Evolutionary conservation across 371 early-diverging fungal genomes (phyloP), one percentile per base, ranked within the genome.

Genomic region (Saksenaea oblongispora): DNA sequence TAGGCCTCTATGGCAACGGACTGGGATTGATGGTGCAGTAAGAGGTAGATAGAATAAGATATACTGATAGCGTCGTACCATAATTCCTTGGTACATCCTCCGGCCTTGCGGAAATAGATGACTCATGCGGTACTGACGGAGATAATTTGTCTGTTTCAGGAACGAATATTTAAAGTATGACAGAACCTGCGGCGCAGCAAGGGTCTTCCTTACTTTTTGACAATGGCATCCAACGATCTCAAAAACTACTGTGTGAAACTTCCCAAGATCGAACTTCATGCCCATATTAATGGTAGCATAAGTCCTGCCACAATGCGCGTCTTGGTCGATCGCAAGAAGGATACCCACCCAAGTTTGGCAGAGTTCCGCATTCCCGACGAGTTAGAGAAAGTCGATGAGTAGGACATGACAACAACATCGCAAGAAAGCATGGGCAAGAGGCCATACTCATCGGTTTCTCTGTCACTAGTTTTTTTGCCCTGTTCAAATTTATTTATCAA

Each of bases 231-330:
- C 42, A 31, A 18, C n/a, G 61, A 61, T 26, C 51, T 64, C 17
- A 15, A 53, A 9, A 53, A 74, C 11, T 84, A 80, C 59, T 81
- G 80, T 54, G 56, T 58, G 9, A 47, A 64, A 39, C 70, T 87
- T n/a, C 84, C 84, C 13, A 87, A 87, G 59, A 59, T 84, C 24
- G 88, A 88, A 54, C 79, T 86, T 4, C 88, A 88, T 71, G 88
- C 88, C 36, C 88, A 88, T 64, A 65, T 86, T 8, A 88, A 88
- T 64, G 88, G 88, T 28, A 80, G 80, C 18, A 59, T 86, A 27
- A 81, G 82, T 55, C 72, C 76, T 26, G 70, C 65, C 18, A 80
- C 82, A 2, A 72, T 88, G 75, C 64, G 63, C 24, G 58, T 71
- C 13, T 61, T 88, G 44, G 71, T 74, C 0, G 74, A 75, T 17